Evolutionary conservation across 768 basidiomycete genomes (phyloP), one percentile per base, ranked within the genome.

Genomic region (Suillus americanus): DNA sequence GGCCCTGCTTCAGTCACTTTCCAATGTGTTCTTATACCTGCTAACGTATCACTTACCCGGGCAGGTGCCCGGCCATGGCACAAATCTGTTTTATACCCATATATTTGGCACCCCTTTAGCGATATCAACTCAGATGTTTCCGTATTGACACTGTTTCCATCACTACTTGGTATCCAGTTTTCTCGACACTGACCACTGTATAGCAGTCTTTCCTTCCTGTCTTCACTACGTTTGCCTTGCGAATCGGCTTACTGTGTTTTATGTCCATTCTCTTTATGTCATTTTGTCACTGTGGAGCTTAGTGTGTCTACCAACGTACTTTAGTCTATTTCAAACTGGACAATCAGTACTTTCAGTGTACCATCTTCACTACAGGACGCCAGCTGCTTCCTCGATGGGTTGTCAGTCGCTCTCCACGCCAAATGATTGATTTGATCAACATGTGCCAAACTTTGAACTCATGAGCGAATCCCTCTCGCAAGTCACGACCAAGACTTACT

Each of bases 341-440:
- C 80, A 72, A 81, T 81, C 76, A 88, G 79, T 79, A 97, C 82
- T 77, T 88, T 90, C 78, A 96, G 80, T 81, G 91, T 91, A 81
- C 92, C 89, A 83, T 98, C 96, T 80, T 97, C 94, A 76, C 93
- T 92, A 71, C 94, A 94, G 64, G 89, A 94, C 40, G 94, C 96
- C 61, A 98, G 83, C 65, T 86, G 82, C 63, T 76, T 79, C 62
- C 70, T 65, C n/a, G 68, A 64, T 13, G 65, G 67, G 37, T 73
- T 68, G 8, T 66, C 69, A 16, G 74, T 74, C 37, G 89, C 87
- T 43, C 89, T 83, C 93, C 94, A 98, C n/a, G 87, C 82, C 62
- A 97, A 79, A 64, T 85, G 85, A 69, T 95, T 87, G 59, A 98
- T 84, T 63, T 94, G 90, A 66, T 88, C 86, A 41, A 89, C 82